phyloP scores from a whole-genome alignment of 495 filamentous ascomycete species.

The Aspergillus sclerotioniger region DNA sequence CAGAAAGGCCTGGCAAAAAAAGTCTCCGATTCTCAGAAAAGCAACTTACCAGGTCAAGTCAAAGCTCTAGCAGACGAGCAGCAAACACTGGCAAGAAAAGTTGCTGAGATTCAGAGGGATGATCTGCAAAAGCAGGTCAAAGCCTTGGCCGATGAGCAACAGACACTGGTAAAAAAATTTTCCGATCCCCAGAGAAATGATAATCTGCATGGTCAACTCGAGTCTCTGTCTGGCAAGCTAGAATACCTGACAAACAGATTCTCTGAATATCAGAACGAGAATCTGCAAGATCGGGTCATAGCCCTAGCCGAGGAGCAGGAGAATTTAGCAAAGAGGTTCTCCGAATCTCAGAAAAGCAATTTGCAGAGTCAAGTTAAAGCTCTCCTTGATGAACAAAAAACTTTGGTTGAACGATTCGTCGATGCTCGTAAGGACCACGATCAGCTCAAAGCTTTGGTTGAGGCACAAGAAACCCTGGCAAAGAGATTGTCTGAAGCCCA shows the following conservation, averaged over 20 bases:
- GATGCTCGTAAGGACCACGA: background rate
- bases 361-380: background rate
- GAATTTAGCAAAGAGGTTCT: background rate
- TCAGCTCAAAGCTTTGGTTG: background rate
- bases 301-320: background rate
- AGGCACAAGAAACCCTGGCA: background rate
- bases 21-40: background rate
- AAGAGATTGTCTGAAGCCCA: background rate
- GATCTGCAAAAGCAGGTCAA: background rate
- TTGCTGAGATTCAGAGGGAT: background rate
- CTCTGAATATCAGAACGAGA: background rate
- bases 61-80: constrained; percentile 2
- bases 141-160: background rate
- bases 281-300: background rate
- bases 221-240: background rate
- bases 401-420: background rate
- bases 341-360: background rate
- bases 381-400: constrained; percentile 5
- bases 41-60: too few species aligned
- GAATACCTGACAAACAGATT: background rate
- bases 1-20: too few species aligned
- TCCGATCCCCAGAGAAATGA: background rate
- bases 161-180: background rate
- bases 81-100: background rate
- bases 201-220: background rate